Conservation (phyloP, 306 rosid species). For the Begonia loranthoides region DNA sequence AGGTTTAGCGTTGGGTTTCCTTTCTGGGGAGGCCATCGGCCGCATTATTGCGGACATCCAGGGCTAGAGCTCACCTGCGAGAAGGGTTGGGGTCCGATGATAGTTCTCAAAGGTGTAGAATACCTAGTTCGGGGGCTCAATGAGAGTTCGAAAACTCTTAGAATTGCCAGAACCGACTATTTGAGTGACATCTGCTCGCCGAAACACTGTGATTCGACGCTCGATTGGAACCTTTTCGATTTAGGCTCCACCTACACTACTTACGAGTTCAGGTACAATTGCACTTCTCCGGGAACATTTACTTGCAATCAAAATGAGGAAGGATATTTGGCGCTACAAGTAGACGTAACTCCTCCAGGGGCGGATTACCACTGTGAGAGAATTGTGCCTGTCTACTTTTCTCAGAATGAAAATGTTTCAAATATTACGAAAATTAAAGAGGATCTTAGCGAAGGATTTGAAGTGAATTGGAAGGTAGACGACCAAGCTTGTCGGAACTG, state of each 20-base stretch:
- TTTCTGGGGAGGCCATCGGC: conserved; percentile 3
- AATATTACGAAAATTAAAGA: neutral
- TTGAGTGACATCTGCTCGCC: neutral
- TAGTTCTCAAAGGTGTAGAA: neutral
- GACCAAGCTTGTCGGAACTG: neutral
- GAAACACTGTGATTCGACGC: neutral
- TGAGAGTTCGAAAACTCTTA: neutral
- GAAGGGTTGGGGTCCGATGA: neutral
- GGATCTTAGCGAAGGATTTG: neutral
- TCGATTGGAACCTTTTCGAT: neutral
- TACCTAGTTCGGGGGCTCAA: conserved; percentile 2
- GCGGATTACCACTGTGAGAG: neutral
- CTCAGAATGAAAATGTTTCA: neutral
- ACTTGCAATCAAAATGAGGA: neutral
- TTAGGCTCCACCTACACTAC: neutral
- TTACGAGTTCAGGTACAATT: neutral
- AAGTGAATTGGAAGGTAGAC: neutral
- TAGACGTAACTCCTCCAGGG: neutral
- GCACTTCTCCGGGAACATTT: neutral
- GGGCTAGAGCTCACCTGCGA: conserved; percentile 6
- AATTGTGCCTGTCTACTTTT: neutral
- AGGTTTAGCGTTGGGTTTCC: neutral
- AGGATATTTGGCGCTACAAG: neutral
- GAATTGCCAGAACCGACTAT: conserved; percentile 4
- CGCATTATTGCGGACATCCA: neutral